phyloP scores from a whole-genome alignment of 2,329 filamentous ascomycete genomes.

The Paraphoma sp. region DNA sequence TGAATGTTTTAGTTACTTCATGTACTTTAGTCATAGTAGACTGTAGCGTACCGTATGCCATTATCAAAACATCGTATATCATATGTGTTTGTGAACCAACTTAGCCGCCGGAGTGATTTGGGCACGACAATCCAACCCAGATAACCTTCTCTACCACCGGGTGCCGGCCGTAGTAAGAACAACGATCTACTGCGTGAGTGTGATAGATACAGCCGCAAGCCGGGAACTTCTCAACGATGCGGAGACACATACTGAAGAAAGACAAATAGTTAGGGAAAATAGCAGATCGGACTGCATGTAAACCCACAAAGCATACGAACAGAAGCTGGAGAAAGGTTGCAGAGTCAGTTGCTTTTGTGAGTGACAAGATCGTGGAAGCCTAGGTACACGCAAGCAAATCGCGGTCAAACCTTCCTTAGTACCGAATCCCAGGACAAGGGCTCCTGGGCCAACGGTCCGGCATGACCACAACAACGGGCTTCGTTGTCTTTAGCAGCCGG shows the following conservation, averaged over 20 bases:
- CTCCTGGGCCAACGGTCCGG: constrained; percentile 1
- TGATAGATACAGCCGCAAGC: constrained; percentile 48
- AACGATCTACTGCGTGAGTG: constrained; percentile 44
- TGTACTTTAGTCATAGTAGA: too few species aligned
- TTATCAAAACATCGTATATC: too few species aligned
- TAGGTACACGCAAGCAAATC: background rate
- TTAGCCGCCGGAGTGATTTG: constrained; percentile 16
- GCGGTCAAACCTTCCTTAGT: background rate
- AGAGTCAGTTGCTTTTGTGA: background rate
- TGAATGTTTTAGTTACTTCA: too few species aligned
- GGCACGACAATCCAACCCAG: constrained; percentile 39
- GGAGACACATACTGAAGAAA: constrained; percentile 39
- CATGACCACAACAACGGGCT: constrained; percentile 4
- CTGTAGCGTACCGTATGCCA: too few species aligned
- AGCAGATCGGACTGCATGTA: background rate
- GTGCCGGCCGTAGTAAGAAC: constrained; percentile 41
- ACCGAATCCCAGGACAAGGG: constrained; percentile 1
- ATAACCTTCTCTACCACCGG: constrained; percentile 36
- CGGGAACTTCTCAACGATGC: constrained; percentile 45
- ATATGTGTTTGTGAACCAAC: too few species aligned
- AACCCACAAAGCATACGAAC: too few species aligned
- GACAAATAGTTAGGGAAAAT: background rate
- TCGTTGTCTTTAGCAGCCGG: background rate
- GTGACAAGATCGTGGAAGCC: background rate
- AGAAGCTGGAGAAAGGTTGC: too few species aligned